These are phyloP conservation scores for Chrysoporthe puriensis DNA, from an alignment of 2,329 filamentous ascomycete genomes.

Conservation along the genomic window DNA sequence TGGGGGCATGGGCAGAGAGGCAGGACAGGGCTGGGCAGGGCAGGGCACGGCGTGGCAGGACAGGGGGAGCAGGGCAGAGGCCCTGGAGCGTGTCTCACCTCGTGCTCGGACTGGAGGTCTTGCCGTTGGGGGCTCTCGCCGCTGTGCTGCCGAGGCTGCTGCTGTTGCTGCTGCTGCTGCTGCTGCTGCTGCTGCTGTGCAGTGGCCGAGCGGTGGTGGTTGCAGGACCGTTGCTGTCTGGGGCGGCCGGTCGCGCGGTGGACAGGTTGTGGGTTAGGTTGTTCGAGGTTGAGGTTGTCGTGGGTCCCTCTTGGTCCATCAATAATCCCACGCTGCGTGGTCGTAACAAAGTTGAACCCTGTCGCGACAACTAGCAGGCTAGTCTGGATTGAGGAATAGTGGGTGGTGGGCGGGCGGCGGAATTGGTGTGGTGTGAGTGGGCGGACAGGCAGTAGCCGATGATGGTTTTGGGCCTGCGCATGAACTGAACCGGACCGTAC, in stretches of 20 bases:
- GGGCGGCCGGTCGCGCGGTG: conserved; percentile 8
- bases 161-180: conserved; percentile 35
- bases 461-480: neutral
- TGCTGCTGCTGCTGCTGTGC: conserved; percentile 40
- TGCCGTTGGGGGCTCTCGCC: conserved; percentile 32
- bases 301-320: conserved; percentile 25
- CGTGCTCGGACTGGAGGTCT: conserved; percentile 34
- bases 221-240: conserved; percentile 12
- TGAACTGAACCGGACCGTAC: neutral
- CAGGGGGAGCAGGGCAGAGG: conserved; percentile 26
- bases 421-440: conserved; percentile 28
- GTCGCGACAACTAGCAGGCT: conserved; percentile 23
- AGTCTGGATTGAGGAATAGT: conserved; percentile 21
- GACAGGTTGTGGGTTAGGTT: conserved; percentile 15
- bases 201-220: conserved; percentile 32
- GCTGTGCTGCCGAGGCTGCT: conserved; percentile 39
- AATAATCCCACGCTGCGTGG: conserved; percentile 24
- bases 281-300: conserved; percentile 19
- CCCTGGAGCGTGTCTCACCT: conserved; percentile 39
- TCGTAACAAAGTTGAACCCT: conserved; percentile 26
- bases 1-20: conserved; percentile 30
- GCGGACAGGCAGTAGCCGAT: neutral
- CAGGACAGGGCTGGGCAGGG: conserved; percentile 26
- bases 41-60: conserved; percentile 17
- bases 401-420: conserved; percentile 4